Evolutionary conservation across 1,139 yeast genomes (phyloP), one percentile per base, ranked within the genome.

Genomic region (Pichia sp.): DNA sequence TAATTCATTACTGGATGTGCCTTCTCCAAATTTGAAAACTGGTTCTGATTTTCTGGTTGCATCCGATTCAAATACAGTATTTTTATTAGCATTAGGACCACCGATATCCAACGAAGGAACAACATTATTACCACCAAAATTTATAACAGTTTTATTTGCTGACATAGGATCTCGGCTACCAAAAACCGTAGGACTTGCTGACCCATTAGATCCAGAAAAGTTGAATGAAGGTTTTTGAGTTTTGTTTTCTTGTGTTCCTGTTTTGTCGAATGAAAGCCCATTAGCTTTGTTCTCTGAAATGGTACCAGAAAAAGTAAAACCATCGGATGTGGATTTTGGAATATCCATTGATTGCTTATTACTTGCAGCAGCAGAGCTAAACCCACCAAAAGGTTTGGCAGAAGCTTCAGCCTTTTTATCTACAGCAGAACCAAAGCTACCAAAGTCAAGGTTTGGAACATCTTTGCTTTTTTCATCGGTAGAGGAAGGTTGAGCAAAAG

Each of bases 171-270:
- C 30, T 25, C 34, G 9, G n/a, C 29, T 39, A n/a, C 26, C 31
- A 37, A 28, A 27, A 28, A 2, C 10, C 3, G 28, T 1, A 3
- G 29, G 25, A 8, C 32, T 30, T 3, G 6, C 29, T 10, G 29
- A 27, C 3, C 30, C 5, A 27, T 29, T 11, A 4, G 39, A 36
- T 10, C 18, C 34, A 35, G 32, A 43, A 11, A 10, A 18, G 8
- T 40, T 36, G 25, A 35, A 43, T 25, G 31, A 36, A 9, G 30
- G 46, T 43, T 30, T 44, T 36, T 31, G 50, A 37, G 32, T 47
- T 18, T 18, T 18, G 18, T 18, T 18, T 18, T 18, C 18, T 18
- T 18, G 18, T 18, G 1, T 18, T 18, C 18, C 18, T 18, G 18
- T 18, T 18, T 18, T 18, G 1, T 1, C 18, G 1, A 18, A 18